These are phyloP conservation scores for Mrakia gelida DNA, from an alignment of 768 basidiomycete genomes.

Conservation along the genomic window DNA sequence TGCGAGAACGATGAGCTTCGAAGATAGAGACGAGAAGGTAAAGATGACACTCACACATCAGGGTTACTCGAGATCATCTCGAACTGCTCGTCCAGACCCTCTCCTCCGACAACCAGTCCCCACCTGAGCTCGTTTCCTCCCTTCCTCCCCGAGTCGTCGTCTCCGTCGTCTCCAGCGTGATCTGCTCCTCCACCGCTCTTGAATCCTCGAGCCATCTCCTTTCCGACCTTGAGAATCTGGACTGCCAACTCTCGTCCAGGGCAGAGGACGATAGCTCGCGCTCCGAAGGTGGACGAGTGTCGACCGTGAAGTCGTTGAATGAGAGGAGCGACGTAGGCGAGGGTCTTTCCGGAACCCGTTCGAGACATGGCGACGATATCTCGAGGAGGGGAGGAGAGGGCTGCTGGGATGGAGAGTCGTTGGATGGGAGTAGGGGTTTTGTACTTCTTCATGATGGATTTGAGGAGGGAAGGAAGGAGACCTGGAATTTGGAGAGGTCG, in stretches of 20 bases:
- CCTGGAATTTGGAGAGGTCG: slow-evolving; percentile 49
- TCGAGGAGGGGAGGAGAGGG: slow-evolving; percentile 75
- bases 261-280: slow-evolving; percentile 79
- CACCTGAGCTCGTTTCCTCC: slow-evolving; percentile 65
- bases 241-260: slow-evolving; percentile 91
- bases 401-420: slow-evolving; percentile 76
- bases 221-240: slow-evolving; percentile 90
- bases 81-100: slow-evolving; percentile 92
- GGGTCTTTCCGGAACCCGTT: slow-evolving; percentile 94
- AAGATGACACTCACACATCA: slow-evolving; percentile 67
- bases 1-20: too few relatives aligned
- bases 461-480: slow-evolving; percentile 73
- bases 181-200: slow-evolving; percentile 52
- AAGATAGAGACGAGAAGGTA: neutral
- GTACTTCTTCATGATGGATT: slow-evolving; percentile 87
- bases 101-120: slow-evolving; percentile 94
- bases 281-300: slow-evolving; percentile 73
- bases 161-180: slow-evolving; percentile 65
- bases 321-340: slow-evolving; percentile 91
- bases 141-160: slow-evolving; percentile 54
- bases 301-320: slow-evolving; percentile 77
- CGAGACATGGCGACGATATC: slow-evolving; percentile 98
- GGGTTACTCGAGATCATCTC: slow-evolving; percentile 91
- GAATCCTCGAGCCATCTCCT: slow-evolving; percentile 84
- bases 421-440: slow-evolving; percentile 96